These are phyloP conservation scores for Fusarium agapanthi DNA, from an alignment of 2,329 filamentous ascomycete species.

Conservation along the genomic window DNA sequence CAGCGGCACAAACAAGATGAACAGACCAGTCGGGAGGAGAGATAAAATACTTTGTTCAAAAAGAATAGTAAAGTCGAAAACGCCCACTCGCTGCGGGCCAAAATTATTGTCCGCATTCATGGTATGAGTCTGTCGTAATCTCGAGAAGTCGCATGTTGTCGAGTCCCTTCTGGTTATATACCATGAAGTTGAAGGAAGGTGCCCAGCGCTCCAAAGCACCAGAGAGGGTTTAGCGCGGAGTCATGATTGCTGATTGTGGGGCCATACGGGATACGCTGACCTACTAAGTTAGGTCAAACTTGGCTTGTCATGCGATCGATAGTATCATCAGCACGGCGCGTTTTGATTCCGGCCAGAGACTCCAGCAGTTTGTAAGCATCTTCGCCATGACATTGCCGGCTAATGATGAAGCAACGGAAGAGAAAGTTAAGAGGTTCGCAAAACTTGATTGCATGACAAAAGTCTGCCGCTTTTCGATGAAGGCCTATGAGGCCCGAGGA, in stretches of 20 bases:
- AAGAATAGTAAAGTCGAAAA: constrained; percentile 45
- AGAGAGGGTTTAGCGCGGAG: neutral
- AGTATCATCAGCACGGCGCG: too few relatives aligned
- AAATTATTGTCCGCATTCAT: constrained; percentile 34
- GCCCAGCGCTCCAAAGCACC: constrained; percentile 22
- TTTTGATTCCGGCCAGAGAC: too few relatives aligned
- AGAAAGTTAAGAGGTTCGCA: too few relatives aligned
- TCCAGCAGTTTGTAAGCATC: too few relatives aligned
- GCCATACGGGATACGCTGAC: constrained; percentile 10
- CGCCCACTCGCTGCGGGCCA: constrained; percentile 36
- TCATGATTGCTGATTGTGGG: neutral
- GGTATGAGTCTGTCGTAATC: neutral
- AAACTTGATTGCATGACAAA: too few relatives aligned
- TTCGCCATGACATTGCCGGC: too few relatives aligned
- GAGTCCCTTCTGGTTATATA: neutral
- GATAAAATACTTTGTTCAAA: constrained; percentile 46
- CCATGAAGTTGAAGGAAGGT: neutral
- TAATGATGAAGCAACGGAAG: too few relatives aligned
- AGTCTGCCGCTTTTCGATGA: too few relatives aligned
- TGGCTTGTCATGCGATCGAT: too few relatives aligned
- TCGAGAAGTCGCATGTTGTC: neutral
- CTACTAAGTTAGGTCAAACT: too few relatives aligned
- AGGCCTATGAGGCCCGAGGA: too few relatives aligned
- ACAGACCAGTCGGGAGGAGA: constrained; percentile 37
- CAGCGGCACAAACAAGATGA: constrained; percentile 36